Base-by-base conservation (phyloP, 441 rosid genomes). In the Biscutella laevigata region DNA sequence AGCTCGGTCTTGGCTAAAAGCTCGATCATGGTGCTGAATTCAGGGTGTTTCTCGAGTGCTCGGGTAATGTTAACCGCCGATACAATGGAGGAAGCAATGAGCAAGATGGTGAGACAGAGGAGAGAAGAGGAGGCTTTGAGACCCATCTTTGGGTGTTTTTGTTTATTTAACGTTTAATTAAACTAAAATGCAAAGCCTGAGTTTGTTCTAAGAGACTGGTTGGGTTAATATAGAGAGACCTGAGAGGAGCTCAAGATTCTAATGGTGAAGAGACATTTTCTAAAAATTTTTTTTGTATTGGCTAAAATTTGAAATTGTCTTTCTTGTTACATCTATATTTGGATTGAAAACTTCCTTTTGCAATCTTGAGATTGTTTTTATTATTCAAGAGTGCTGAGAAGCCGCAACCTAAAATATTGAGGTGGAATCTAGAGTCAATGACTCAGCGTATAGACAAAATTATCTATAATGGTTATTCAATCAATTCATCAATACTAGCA, bases 51-150 rank as follows among this genome's bases (percentile, higher is more conserved):
- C 7, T 40, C 49, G 13, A 90, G 96, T 14, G 70, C 66, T 26
- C 44, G 42, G 63, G 83, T 81, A 68, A 87, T 71, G 77, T 87
- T 75, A 49, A 81, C 65, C 35, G 83, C 79, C 13, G 59, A 21
- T n/a, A 68, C 61, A 14, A 75, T 29, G 21, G 78, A 66, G 17
- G 59, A 38, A 12, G 56, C 58, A 53, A 12, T 39, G 39, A 71
- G 35, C 30, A 77, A 19, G 62, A 71, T 59, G 45, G 75, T 51
- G 16, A 71, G 55, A 9, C 70, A 20, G 53, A 74, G 38, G 49
- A 74, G 44, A 50, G 68, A 26, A 47, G 78, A 71, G 48, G 73
- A 57, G n/a, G n/a, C n/a, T 57, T 62, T 77, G 68, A 71, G 66
- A 61, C 66, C 71, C 89, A 84, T 81, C 12, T 57, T 40, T 57